Conservation (phyloP, 441 rosid species). For the Croton setiger region DNA sequence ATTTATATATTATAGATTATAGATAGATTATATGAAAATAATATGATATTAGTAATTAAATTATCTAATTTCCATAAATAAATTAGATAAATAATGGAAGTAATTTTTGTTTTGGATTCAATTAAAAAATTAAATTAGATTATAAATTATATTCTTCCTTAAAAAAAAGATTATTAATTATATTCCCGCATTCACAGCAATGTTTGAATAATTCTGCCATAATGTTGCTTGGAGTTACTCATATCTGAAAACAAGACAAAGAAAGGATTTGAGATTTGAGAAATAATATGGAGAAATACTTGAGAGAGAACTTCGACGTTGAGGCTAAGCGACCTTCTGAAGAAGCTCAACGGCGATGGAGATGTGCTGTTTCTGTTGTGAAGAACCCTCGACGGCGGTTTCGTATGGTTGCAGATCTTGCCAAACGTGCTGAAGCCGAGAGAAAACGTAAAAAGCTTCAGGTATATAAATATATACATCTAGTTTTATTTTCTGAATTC, state of each 20-base stretch:
- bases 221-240: not conserved
- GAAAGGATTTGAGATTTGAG: not conserved
- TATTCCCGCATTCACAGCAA: slow-evolving; percentile 1
- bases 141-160: too few species aligned
- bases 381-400: slow-evolving; percentile 78
- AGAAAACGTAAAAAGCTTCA: slow-evolving; percentile 40
- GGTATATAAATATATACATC: slow-evolving; percentile 22
- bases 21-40: too few species aligned
- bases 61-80: too few species aligned
- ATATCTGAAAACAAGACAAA: not conserved
- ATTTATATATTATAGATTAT: too few species aligned
- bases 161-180: too few species aligned
- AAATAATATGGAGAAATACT: slow-evolving; percentile 42
- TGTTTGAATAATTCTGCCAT: not conserved
- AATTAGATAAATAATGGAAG: too few species aligned
- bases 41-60: too few species aligned
- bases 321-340: slow-evolving; percentile 61
- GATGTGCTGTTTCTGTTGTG: slow-evolving; percentile 61
- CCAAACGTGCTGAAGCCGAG: slow-evolving; percentile 52
- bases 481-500: not conserved
- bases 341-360: slow-evolving; percentile 67
- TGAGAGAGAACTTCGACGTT: slow-evolving; percentile 54
- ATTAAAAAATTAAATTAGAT: too few species aligned
- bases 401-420: slow-evolving; percentile 72
- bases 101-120: too few species aligned